Conservation (phyloP, 345 rosid species). For the Moringa oleifera region DNA sequence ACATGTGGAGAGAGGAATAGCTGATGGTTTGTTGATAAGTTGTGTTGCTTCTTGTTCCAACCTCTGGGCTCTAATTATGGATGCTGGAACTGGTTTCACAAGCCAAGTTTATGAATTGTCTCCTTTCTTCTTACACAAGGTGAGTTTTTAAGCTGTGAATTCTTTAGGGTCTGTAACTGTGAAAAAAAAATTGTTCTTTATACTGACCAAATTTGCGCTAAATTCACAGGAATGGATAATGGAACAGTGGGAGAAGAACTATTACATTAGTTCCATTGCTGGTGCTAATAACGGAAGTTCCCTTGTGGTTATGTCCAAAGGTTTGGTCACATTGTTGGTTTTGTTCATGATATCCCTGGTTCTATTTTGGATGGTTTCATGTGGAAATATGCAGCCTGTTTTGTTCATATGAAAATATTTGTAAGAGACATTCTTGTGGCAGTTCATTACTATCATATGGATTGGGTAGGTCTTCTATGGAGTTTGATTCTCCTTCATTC, state of each 20-base stretch:
- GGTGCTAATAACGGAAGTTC: conserved; percentile 91
- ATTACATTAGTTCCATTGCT: conserved; percentile 88
- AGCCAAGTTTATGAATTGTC: conserved; percentile 87
- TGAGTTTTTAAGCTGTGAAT: conserved; percentile 18
- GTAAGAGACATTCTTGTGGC: not conserved
- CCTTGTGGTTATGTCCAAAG: conserved; percentile 98
- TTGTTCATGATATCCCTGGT: not conserved
- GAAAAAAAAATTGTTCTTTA: not conserved
- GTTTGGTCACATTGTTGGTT: conserved; percentile 28
- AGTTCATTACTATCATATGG: not conserved
- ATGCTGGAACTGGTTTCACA: conserved; percentile 89
- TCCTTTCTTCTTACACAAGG: conserved; percentile 83
- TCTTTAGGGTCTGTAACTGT: conserved; percentile 5
- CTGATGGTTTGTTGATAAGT: conserved; percentile 93
- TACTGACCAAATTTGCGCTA: conserved; percentile 8
- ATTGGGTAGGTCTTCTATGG: not conserved
- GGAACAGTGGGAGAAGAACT: conserved; percentile 99
- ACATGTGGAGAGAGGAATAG: conserved; percentile 89
- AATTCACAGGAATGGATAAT: conserved; percentile 88
- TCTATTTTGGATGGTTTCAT: not conserved
- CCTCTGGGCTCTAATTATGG: conserved; percentile 98
- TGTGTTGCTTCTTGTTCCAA: conserved; percentile 85
- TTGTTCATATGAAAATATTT: not conserved
- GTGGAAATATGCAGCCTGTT: not conserved
- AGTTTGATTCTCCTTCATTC: not conserved